Percentiles rank a stretch among this genome's conserved stretches.
These are phyloP conservation scores for Colletotrichum camelliae DNA, from an alignment of 2,329 filamentous ascomycete genomes.

Conservation along the genomic window DNA sequence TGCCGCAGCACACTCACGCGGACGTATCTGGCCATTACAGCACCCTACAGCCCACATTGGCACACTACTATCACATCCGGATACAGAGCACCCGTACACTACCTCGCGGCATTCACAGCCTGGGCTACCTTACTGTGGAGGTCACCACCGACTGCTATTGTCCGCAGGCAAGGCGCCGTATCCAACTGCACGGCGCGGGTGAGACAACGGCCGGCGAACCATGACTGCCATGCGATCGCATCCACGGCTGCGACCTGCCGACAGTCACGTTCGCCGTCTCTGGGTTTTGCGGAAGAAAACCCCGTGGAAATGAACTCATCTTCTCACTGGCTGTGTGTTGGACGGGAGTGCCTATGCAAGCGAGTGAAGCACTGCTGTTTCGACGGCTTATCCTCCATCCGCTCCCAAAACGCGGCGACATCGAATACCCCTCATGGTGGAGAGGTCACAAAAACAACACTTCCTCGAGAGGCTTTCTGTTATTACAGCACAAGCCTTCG, in stretches of 20 bases:
- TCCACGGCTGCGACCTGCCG: background rate
- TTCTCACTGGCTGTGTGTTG: background rate
- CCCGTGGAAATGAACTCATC: background rate
- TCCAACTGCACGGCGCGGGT: background rate
- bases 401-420: background rate
- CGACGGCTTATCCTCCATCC: background rate
- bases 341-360: background rate
- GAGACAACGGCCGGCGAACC: background rate
- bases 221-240: background rate
- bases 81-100: background rate
- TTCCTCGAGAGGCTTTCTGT: background rate
- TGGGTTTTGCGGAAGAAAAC: background rate
- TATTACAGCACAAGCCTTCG: background rate
- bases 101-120: background rate
- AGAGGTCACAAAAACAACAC: background rate
- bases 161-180: background rate
- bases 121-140: background rate
- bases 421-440: background rate
- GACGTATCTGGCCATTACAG: constrained; percentile 14
- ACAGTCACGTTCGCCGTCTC: background rate
- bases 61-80: background rate
- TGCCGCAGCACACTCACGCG: constrained; percentile 14
- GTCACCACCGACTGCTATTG: background rate
- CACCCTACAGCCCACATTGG: background rate
- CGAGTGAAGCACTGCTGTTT: background rate